A percentile compares a stretch with the other conserved stretches of the same genome.
These are phyloP conservation scores for Neophaeococcomyces mojaviensis DNA, from an alignment of 2,329 filamentous ascomycete genomes.

Conservation along the genomic window DNA sequence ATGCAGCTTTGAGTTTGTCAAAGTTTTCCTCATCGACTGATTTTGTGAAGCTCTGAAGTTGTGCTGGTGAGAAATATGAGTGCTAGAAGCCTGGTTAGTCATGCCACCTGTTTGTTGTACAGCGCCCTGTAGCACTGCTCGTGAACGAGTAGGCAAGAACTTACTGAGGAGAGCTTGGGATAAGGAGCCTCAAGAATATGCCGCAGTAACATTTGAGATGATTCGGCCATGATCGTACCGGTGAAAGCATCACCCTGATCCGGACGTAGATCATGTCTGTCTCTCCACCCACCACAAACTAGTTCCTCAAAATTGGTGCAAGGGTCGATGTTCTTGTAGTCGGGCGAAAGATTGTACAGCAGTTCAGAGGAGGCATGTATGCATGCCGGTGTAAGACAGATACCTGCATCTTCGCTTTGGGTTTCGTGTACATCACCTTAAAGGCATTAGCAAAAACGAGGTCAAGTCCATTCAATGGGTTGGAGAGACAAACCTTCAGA, in stretches of 20 bases:
- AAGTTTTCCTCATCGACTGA: conserved; percentile 49
- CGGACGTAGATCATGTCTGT: conserved; percentile 56
- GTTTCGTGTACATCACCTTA: too few relatives aligned
- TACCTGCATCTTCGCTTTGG: conserved; percentile 5
- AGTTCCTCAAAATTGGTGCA: conserved; percentile 63
- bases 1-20: conserved; percentile 56
- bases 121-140: too few relatives aligned
- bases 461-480: too few relatives aligned
- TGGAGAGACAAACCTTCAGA: too few relatives aligned
- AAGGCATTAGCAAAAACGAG: too few relatives aligned
- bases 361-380: conserved; percentile 57
- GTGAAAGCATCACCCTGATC: conserved; percentile 57
- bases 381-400: conserved; percentile 54
- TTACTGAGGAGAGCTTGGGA: conserved; percentile 22
- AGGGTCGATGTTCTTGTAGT: conserved; percentile 57
- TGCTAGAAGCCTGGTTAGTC: conserved; percentile 12
- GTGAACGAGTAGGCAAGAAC: too few relatives aligned
- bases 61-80: conserved; percentile 16
- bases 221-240: conserved; percentile 54
- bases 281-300: conserved; percentile 60
- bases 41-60: conserved; percentile 9
- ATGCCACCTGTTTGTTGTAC: too few relatives aligned
- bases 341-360: conserved; percentile 54
- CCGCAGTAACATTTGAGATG: conserved; percentile 50
- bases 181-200: conserved; percentile 57